These are phyloP conservation scores for Chaetomidium leptoderma DNA, from an alignment of 495 filamentous ascomycete genomes.

Conservation along the genomic window DNA sequence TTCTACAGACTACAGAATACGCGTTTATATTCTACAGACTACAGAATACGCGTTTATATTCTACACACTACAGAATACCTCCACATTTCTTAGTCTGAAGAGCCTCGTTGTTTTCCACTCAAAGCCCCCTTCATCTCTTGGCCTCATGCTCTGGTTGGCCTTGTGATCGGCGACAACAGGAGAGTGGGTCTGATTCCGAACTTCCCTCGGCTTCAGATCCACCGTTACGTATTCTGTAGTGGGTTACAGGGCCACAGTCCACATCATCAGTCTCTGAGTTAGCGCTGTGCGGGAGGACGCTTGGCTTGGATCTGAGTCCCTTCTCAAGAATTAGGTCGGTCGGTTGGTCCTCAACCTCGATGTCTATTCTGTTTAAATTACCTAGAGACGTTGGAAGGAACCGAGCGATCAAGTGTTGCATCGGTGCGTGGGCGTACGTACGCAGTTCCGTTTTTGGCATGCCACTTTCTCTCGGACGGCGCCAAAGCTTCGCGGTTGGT, in stretches of 20 bases:
- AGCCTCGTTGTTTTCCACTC: not conserved
- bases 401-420: no score
- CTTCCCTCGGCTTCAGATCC: not conserved
- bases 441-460: not conserved
- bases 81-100: not conserved
- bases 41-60: no score
- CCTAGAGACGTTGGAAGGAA: no score
- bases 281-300: no score
- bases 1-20: not conserved
- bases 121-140: slow-evolving; percentile 6
- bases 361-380: no score
- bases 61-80: no score
- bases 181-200: not conserved
- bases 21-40: not conserved
- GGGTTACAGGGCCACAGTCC: slow-evolving; percentile 9
- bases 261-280: no score
- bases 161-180: not conserved
- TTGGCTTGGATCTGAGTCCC: no score
- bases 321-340: no score
- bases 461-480: not conserved
- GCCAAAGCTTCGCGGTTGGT: not conserved
- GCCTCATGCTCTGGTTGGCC: not conserved
- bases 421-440: no score
- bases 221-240: no score
- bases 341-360: no score